phyloP scores from a whole-genome alignment of 495 filamentous ascomycete genomes.

The Annulohypoxylon nitens region DNA sequence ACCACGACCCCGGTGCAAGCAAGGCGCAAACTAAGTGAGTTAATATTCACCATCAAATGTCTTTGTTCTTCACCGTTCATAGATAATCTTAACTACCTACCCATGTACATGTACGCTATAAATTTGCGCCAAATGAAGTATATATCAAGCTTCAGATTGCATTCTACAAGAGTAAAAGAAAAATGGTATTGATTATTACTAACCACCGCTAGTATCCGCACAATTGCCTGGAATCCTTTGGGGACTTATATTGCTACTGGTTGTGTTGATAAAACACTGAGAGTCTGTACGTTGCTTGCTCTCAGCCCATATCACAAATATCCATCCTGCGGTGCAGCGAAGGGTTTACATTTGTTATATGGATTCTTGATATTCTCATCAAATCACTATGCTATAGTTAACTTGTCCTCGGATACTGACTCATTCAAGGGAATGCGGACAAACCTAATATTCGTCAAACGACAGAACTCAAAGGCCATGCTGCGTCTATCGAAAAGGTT shows the following conservation, averaged over 20 bases:
- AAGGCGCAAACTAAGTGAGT: constrained; percentile 49
- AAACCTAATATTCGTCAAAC: constrained; percentile 82
- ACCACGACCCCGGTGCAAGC: constrained; percentile 46
- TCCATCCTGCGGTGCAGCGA: not conserved
- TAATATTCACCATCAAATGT: not conserved
- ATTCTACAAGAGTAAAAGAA: not conserved
- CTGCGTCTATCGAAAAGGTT: constrained; percentile 82
- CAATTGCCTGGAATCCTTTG: constrained; percentile 89
- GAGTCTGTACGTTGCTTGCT: constrained; percentile 67
- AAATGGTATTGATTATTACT: not conserved
- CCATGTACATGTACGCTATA: not conserved
- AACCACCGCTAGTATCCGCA: constrained; percentile 62
- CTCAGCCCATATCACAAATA: not conserved
- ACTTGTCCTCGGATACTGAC: constrained; percentile 16
- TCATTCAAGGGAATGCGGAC: constrained; percentile 80
- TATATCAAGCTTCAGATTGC: not conserved
- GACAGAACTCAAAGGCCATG: constrained; percentile 87
- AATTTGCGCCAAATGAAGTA: not conserved
- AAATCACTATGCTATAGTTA: constrained; percentile 9
- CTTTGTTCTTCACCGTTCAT: not conserved
- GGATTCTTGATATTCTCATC: not conserved
- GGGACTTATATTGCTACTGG: constrained; percentile 91
- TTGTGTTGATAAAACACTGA: constrained; percentile 81
- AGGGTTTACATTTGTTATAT: not conserved
- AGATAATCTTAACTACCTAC: not conserved